Evolutionary conservation across 2,329 filamentous ascomycete species (phyloP).

Genomic region (Clonostachys rhizophaga): DNA sequence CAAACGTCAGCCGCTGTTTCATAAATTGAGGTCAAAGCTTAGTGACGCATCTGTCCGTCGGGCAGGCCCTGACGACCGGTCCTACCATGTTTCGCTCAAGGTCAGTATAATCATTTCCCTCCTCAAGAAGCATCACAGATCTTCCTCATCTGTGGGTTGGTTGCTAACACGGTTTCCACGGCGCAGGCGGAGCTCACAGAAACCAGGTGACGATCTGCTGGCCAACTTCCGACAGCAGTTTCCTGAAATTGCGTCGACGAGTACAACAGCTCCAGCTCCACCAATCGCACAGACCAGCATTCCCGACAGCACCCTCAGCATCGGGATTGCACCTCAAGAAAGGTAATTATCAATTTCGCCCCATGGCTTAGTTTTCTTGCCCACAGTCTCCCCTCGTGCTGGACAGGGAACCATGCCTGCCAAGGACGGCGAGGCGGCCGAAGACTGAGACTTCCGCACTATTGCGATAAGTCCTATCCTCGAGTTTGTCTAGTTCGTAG

Average conservation of each 20-base stretch:
- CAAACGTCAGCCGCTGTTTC: no score
- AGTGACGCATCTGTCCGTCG: no score
- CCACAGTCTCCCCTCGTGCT: neutral
- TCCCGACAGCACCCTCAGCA: neutral
- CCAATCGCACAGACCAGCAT: neutral
- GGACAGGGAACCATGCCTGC: no score
- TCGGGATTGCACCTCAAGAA: neutral
- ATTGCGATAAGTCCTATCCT: neutral
- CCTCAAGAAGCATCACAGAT: no score
- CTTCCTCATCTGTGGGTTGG: no score
- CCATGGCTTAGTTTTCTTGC: neutral
- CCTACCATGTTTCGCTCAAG: conserved; percentile 3
- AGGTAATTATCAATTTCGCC: neutral
- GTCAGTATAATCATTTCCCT: neutral
- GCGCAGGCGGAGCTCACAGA: conserved; percentile 63
- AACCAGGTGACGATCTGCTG: conserved; percentile 81
- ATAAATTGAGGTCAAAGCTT: no score
- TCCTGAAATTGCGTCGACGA: conserved; percentile 51
- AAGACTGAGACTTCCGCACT: conserved; percentile 3
- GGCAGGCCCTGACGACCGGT: neutral
- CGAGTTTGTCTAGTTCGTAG: neutral
- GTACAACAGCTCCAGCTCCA: neutral
- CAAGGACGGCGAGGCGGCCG: neutral
- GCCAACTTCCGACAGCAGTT: conserved; percentile 81
- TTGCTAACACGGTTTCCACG: no score